A percentile compares a stretch with the other conserved stretches of the same genome.
Conservation (phyloP, 1,139 yeast genomes). For the Diutina rugosa region DNA sequence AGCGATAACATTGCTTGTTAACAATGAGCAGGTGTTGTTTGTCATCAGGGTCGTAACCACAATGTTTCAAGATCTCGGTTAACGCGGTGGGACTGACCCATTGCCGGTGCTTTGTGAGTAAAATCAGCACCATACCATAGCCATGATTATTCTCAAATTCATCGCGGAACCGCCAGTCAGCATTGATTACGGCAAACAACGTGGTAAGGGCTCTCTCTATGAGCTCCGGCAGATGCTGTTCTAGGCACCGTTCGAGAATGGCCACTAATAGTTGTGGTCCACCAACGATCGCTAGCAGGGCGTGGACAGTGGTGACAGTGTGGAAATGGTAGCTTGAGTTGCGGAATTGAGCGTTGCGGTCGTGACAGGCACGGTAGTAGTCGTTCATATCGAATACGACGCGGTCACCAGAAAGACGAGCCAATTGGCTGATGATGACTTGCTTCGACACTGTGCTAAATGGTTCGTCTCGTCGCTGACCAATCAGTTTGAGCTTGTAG, state of each 20-base stretch:
- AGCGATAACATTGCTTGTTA: constrained; percentile 1
- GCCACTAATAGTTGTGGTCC: constrained; percentile 22
- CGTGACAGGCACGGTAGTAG: not conserved
- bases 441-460: not conserved
- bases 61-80: constrained; percentile 4
- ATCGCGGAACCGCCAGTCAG: constrained; percentile 25
- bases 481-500: not conserved
- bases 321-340: not conserved
- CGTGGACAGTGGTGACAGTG: constrained; percentile 9
- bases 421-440: not conserved
- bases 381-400: constrained; percentile 1
- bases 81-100: constrained; percentile 7
- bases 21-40: constrained; percentile 7
- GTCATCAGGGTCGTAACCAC: constrained; percentile 15
- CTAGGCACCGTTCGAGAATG: constrained; percentile 17
- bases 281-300: constrained; percentile 22
- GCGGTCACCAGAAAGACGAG: not conserved
- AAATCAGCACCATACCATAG: constrained; percentile 21
- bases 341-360: not conserved
- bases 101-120: constrained; percentile 12
- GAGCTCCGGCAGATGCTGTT: constrained; percentile 5
- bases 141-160: constrained; percentile 34
- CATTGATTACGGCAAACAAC: constrained; percentile 16
- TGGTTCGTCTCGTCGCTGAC: not conserved
- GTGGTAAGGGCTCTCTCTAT: constrained; percentile 14